A percentile compares a stretch with the other conserved stretches of the same genome.
Conservation (phyloP, 345 rosid species). For the Heritiera littoralis region DNA sequence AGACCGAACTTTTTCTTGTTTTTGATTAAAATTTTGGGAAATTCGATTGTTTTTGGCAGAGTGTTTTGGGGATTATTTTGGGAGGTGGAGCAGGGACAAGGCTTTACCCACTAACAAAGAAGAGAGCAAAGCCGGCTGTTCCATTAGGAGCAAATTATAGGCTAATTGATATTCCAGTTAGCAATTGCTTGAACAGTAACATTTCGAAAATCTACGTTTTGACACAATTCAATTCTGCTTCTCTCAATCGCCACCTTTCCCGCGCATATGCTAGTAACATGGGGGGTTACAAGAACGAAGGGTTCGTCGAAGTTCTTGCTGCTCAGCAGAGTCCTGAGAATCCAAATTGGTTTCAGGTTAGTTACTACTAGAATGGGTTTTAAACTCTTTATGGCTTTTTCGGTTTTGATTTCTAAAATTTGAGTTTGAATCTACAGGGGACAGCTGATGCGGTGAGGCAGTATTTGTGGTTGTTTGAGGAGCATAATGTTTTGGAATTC, state of each 20-base stretch:
- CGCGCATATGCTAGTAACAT: constrained; percentile 95
- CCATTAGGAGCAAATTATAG: constrained; percentile 95
- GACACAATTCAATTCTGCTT: constrained; percentile 95
- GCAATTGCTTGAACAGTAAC: constrained; percentile 95
- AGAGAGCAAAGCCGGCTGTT: constrained; percentile 96
- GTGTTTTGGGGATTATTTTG: constrained; percentile 88
- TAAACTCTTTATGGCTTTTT: background rate
- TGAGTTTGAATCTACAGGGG: constrained; percentile 49
- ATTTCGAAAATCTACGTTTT: constrained; percentile 91
- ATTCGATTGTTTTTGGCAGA: constrained; percentile 40
- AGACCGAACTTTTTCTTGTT: background rate
- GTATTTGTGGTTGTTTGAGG: constrained; percentile 94
- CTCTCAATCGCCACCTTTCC: constrained; percentile 91
- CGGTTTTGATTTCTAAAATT: constrained; percentile 9
- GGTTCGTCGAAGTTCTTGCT: constrained; percentile 96
- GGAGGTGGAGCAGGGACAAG: constrained; percentile 99
- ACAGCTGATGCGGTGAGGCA: constrained; percentile 99
- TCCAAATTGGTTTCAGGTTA: constrained; percentile 97
- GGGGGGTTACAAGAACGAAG: constrained; percentile 98
- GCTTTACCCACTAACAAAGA: constrained; percentile 88
- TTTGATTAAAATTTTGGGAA: background rate
- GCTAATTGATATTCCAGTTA: constrained; percentile 92
- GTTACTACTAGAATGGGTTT: background rate
- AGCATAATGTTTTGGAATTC: constrained; percentile 90
- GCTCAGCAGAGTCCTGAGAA: constrained; percentile 99